A percentile compares a stretch with the other conserved stretches of the same genome.
These are phyloP conservation scores for Nothophaeocryptopus gaeumannii DNA, from an alignment of 2,329 filamentous ascomycete genomes.

Conservation along the genomic window DNA sequence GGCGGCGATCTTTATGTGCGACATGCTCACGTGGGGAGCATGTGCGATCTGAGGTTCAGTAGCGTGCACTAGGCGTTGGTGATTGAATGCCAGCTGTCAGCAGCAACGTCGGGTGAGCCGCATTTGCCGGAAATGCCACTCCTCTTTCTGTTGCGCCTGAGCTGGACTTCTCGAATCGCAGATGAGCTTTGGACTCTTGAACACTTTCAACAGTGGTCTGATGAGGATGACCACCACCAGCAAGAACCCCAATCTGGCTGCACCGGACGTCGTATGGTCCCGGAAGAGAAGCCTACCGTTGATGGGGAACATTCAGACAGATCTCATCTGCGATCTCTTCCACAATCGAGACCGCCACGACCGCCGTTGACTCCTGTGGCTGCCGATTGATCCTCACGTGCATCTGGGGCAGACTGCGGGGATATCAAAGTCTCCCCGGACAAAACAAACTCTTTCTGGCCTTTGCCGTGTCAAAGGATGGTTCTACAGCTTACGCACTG, in stretches of 20 bases:
- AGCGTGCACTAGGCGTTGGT: not conserved
- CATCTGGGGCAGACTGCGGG: constrained; percentile 4
- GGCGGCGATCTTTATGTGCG: too few species aligned
- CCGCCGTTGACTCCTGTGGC: not conserved
- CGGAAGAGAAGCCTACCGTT: not conserved
- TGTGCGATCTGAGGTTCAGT: not conserved
- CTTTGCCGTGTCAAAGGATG: constrained; percentile 10
- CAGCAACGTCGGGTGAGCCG: constrained; percentile 4
- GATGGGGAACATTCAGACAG: not conserved
- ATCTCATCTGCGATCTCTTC: not conserved
- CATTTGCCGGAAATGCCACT: constrained; percentile 8
- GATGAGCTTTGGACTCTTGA: not conserved
- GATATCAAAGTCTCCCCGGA: not conserved
- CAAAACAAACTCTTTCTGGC: constrained; percentile 12
- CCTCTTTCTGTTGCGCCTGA: not conserved
- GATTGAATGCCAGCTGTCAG: not conserved
- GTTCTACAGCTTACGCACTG: not conserved
- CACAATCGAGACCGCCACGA: not conserved
- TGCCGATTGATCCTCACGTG: constrained; percentile 1
- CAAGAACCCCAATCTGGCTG: too few species aligned
- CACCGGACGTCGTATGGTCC: too few species aligned
- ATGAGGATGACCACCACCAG: not conserved
- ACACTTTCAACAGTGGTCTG: not conserved
- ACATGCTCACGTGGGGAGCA: not conserved
- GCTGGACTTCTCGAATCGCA: constrained; percentile 1